Evolutionary conservation across 1,284 basidiomycete species (phyloP), one percentile per base, ranked within the genome.

Genomic region (Ustilago sp.): DNA sequence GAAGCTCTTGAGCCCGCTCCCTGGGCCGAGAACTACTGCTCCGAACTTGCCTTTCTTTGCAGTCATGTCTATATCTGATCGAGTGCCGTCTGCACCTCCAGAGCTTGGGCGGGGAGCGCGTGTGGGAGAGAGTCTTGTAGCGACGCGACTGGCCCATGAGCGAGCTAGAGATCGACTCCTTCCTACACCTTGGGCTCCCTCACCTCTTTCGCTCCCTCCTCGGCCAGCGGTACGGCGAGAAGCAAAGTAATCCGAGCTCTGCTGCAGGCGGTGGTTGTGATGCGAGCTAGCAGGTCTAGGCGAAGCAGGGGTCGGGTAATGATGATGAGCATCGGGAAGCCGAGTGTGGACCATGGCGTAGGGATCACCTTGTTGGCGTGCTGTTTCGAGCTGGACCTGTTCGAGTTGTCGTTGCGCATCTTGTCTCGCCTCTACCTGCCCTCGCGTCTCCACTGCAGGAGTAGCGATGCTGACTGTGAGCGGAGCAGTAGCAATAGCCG

Each of bases 291-390:
- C 41, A 9, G 57, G 51, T n/a, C 57, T 19, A 3, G 66, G 59
- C 23, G 23, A 28, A 28, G 23, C 23, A 51, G 55, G 45, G 31
- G 51, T 61, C 3, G 63, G 63, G 41, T 70, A 68, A 34, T 65
- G 69, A 13, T 60, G 58, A 28, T 64, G 74, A 31, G 52, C 51
- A 11, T 55, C 56, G 4, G 32, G 50, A 0, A 67, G 8, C 2
- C 52, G 69, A 1, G 64, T 63, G 58, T 67, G 58, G 4, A 61
- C 34, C 15, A 58, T 63, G 0, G 76, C 74, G 31, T 59, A 68
- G 2, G 74, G 77, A 23, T 79, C 80, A 17, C 80, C 80, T 54
- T 83, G 81, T 32, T 82, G 80, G n/a, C 80, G 54, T 4, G 80
- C 81, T 15, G 65, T 77, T 56, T 83, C 81, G 45, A 81, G 59